Conservation (phyloP, 73 alveolate genomes). For the Paramecium tetraurelia region DNA sequence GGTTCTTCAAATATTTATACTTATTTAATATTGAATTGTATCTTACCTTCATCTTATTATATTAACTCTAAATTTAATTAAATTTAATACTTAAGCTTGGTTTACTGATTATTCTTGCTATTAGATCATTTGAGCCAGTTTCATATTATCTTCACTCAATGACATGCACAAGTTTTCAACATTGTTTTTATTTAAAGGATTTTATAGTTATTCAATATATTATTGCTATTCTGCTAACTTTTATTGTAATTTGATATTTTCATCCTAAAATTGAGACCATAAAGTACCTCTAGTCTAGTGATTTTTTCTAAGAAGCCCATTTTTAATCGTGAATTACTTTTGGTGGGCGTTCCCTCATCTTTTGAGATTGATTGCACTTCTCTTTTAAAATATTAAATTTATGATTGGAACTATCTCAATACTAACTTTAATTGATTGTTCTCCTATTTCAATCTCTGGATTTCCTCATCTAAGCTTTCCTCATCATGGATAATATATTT, state of each 20-base stretch:
- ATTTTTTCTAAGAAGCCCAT: background rate
- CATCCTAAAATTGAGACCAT: background rate
- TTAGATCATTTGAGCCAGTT: background rate
- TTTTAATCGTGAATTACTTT: background rate
- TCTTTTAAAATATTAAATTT: background rate
- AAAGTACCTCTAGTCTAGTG: background rate
- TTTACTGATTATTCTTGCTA: background rate
- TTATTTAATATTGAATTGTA: background rate
- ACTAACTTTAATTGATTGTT: background rate
- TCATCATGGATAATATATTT: background rate
- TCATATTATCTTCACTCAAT: background rate
- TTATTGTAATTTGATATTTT: background rate
- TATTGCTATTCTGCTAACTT: background rate
- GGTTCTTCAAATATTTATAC: background rate
- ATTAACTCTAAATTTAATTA: background rate
- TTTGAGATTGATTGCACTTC: background rate
- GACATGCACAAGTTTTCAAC: background rate
- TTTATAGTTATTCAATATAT: background rate
- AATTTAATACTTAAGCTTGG: background rate
- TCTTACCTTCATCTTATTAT: background rate
- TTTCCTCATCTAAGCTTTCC: background rate
- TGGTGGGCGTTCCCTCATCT: background rate
- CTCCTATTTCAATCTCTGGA: background rate
- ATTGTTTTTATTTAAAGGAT: background rate
- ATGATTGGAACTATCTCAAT: background rate